Evolutionary conservation across 306 rosid species (phyloP).

Genomic region (Ochetophila trinervis): DNA sequence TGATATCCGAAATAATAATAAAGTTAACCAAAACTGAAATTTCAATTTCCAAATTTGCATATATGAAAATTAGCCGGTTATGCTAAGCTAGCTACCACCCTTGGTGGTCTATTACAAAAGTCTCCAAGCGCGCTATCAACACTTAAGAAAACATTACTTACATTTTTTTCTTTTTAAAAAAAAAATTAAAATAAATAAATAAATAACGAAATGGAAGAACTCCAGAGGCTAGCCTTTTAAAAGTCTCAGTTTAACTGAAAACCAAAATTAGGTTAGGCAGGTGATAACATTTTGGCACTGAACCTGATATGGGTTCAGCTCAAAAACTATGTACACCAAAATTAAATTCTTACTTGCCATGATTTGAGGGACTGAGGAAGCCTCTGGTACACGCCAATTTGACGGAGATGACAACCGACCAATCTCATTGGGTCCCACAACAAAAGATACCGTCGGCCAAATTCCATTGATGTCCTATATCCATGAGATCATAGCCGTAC

Average conservation of each 20-base stretch:
- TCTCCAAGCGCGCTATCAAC: too few relatives aligned
- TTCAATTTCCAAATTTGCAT: too few relatives aligned
- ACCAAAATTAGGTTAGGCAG: constrained; percentile 32
- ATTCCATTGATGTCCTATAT: background rate
- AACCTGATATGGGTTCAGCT: constrained; percentile 22
- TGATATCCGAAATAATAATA: too few relatives aligned
- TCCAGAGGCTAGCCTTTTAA: too few relatives aligned
- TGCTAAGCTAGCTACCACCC: too few relatives aligned
- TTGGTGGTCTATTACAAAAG: too few relatives aligned
- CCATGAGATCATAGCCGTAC: background rate
- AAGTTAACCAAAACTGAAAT: too few relatives aligned
- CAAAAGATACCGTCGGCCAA: constrained; percentile 16
- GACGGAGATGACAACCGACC: constrained; percentile 56
- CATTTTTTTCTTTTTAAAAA: too few relatives aligned
- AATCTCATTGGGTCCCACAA: constrained; percentile 38
- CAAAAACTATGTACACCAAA: constrained; percentile 2
- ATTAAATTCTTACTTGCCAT: constrained; percentile 40
- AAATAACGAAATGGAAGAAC: too few relatives aligned
- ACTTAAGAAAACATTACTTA: too few relatives aligned
- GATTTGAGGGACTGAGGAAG: constrained; percentile 40
- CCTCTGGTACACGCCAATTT: constrained; percentile 36
- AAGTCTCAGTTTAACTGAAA: background rate
- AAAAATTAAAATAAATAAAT: too few relatives aligned
- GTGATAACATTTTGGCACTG: constrained; percentile 32
- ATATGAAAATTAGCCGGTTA: too few relatives aligned